Percentiles rank a stretch among this genome's conserved stretches.
phyloP scores from a whole-genome alignment of 1,139 yeast species.

The Blastobotrys elegans region DNA sequence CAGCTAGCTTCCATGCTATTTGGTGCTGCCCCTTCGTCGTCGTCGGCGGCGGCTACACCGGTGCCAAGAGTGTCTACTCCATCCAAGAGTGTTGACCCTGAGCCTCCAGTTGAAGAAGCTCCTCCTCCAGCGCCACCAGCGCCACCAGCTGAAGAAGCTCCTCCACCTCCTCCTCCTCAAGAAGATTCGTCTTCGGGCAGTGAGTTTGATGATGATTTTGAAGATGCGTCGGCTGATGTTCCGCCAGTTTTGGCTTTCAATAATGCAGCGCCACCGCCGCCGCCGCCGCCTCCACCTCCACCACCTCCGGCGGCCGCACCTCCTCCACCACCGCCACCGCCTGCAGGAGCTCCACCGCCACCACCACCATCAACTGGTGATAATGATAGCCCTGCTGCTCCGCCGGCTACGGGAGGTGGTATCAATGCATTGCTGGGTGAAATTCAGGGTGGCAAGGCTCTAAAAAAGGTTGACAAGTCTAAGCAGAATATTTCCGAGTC shows the following conservation, averaged over 20 bases:
- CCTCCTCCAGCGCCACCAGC: conserved; percentile 13
- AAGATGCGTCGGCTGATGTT: conserved; percentile 1
- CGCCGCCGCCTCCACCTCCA: conserved; percentile 22
- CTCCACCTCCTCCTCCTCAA: neutral
- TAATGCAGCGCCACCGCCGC: conserved; percentile 13
- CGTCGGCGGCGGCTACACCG: conserved; percentile 19
- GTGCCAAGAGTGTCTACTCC: conserved; percentile 23
- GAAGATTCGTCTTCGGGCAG: neutral
- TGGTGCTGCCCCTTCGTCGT: conserved; percentile 39
- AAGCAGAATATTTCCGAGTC: conserved; percentile 43
- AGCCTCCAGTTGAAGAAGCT: conserved; percentile 6
- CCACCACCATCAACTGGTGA: conserved; percentile 28
- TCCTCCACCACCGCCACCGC: conserved; percentile 21
- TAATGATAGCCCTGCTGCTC: conserved; percentile 26
- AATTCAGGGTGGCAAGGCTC: conserved; percentile 48
- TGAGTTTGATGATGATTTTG: neutral
- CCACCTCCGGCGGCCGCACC: conserved; percentile 7
- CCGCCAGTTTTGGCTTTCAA: neutral
- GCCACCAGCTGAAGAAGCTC: conserved; percentile 14
- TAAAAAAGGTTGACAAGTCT: conserved; percentile 46
- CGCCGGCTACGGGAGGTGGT: conserved; percentile 38
- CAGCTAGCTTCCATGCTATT: conserved; percentile 58
- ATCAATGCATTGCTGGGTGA: conserved; percentile 51
- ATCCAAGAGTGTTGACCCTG: neutral
- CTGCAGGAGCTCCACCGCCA: conserved; percentile 17